These are phyloP conservation scores for Paulownia fortunei DNA, from an alignment of 257 asterid genomes.

Conservation along the genomic window DNA sequence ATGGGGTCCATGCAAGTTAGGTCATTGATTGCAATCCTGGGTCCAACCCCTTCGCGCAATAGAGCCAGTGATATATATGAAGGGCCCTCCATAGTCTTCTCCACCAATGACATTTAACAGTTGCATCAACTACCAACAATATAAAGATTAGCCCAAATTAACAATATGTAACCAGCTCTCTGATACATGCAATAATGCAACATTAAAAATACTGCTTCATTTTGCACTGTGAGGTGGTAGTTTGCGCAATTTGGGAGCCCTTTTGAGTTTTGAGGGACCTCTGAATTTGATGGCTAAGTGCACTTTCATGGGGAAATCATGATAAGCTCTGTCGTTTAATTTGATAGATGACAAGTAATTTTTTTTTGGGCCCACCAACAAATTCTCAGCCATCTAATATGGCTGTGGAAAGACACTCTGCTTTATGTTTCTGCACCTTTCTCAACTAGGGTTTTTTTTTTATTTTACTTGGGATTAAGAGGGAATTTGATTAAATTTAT, in stretches of 20 bases:
- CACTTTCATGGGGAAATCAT: not conserved
- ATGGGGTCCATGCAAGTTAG: not conserved
- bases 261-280: too few species aligned
- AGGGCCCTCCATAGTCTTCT: constrained; percentile 5
- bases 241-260: too few species aligned
- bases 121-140: constrained; percentile 6
- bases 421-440: too few species aligned
- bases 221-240: not conserved
- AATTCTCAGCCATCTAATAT: constrained; percentile 39
- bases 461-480: too few species aligned
- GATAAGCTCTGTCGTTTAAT: constrained; percentile 25
- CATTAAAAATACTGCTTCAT: not conserved
- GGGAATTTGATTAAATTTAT: too few species aligned
- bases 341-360: constrained; percentile 34
- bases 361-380: constrained; percentile 16
- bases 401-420: too few species aligned
- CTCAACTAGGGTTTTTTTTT: not conserved
- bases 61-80: not conserved
- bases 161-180: not conserved
- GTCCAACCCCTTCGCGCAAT: not conserved
- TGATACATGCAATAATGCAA: not conserved
- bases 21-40: not conserved
- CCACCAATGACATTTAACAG: not conserved
- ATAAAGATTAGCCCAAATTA: not conserved
- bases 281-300: constrained; percentile 16